Evolutionary conservation across 2,329 filamentous ascomycete species (phyloP).

Genomic region (Colletotrichum sp.): DNA sequence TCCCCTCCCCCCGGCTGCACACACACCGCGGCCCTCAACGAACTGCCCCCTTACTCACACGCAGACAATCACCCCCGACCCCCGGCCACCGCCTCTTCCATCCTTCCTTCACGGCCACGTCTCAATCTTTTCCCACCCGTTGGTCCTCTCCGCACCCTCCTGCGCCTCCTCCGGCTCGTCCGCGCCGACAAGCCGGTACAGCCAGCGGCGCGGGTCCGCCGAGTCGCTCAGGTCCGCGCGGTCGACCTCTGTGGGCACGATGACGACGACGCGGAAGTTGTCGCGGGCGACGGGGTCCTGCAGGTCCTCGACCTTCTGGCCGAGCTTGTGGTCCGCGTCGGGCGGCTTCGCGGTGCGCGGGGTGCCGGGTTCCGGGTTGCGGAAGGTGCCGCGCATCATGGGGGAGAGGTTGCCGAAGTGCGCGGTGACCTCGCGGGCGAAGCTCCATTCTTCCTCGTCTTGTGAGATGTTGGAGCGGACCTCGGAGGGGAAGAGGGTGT

Average conservation of each 20-base stretch:
- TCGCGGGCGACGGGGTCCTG: conserved; percentile 72
- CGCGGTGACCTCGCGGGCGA: conserved; percentile 78
- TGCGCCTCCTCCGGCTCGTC: conserved; percentile 33
- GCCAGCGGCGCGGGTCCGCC: conserved; percentile 65
- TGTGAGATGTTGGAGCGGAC: neutral
- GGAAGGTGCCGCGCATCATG: conserved; percentile 78
- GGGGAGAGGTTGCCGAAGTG: conserved; percentile 92
- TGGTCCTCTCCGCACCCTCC: conserved; percentile 35
- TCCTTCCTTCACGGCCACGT: conserved; percentile 63
- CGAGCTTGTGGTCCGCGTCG: conserved; percentile 48
- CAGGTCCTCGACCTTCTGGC: conserved; percentile 73
- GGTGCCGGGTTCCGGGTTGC: conserved; percentile 72
- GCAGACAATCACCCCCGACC: neutral
- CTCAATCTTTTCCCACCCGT: conserved; percentile 70
- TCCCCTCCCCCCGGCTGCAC: neutral
- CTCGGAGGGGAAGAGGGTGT: neutral
- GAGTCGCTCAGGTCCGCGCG: conserved; percentile 74
- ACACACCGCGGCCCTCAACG: neutral
- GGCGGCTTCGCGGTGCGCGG: conserved; percentile 56
- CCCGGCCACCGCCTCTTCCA: neutral
- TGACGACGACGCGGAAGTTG: conserved; percentile 85
- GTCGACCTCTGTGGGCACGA: conserved; percentile 81
- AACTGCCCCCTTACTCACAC: neutral
- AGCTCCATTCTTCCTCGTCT: conserved; percentile 69
- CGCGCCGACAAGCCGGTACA: conserved; percentile 63